A percentile compares a stretch with the other conserved stretches of the same genome.
phyloP scores from a whole-genome alignment of 2,329 filamentous ascomycete species.

The Colletotrichum sp. region DNA sequence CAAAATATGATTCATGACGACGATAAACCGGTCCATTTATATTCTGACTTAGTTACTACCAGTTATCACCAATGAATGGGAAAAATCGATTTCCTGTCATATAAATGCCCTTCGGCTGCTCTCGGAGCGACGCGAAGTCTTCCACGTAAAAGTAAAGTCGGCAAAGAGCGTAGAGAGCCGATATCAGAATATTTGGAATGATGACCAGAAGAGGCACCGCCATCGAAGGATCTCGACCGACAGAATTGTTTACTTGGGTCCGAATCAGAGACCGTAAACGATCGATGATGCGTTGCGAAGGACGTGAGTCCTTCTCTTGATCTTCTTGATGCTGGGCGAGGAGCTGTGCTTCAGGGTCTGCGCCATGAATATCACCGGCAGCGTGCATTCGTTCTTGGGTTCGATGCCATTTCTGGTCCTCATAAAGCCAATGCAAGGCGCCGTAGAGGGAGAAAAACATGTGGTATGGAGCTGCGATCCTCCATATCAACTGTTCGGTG shows the following conservation, averaged over 20 bases:
- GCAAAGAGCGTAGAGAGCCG: background rate
- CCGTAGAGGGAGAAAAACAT: background rate
- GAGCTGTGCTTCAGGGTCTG: background rate
- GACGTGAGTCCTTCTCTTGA: background rate
- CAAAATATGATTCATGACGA: too few relatives aligned
- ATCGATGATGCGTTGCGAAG: background rate
- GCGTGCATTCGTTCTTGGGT: background rate
- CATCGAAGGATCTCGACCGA: background rate
- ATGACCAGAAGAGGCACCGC: background rate
- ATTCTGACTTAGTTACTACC: too few relatives aligned
- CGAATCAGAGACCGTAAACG: background rate
- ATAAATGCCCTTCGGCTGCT: background rate
- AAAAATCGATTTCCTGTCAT: background rate
- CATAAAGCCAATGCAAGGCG: background rate
- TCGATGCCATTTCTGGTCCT: background rate
- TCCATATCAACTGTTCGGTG: slow-evolving; percentile 26
- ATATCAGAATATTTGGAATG: background rate
- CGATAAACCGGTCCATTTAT: too few relatives aligned
- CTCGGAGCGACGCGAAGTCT: background rate
- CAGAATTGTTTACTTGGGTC: background rate
- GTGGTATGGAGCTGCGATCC: background rate
- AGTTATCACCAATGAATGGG: background rate
- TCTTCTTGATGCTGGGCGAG: background rate
- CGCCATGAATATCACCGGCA: background rate
- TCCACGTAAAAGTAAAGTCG: background rate